phyloP scores from a whole-genome alignment of 78 protist species.

The Pigoraptor vietnamica region DNA sequence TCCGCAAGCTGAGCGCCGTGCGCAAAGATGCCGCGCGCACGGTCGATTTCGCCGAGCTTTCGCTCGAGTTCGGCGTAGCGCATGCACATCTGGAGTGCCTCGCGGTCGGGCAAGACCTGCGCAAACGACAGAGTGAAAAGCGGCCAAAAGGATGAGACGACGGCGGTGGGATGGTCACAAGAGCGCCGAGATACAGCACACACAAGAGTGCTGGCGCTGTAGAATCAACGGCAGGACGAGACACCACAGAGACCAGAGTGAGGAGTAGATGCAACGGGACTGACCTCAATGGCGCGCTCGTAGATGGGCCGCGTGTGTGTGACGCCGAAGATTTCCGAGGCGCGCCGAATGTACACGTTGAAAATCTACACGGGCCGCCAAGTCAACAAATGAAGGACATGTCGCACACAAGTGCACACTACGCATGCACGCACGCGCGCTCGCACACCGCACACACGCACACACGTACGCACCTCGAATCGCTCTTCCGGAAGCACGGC shows the following conservation, averaged over 20 bases:
- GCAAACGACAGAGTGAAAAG: not conserved
- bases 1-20: slow-evolving; percentile 83
- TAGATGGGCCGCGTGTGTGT: slow-evolving; percentile 88
- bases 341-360: slow-evolving; percentile 69
- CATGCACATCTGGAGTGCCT: slow-evolving; percentile 60
- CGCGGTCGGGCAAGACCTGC: slow-evolving; percentile 48
- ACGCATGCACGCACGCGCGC: not conserved
- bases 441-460: not conserved
- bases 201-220: not conserved
- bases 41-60: slow-evolving; percentile 93
- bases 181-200: not conserved
- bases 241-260: not conserved
- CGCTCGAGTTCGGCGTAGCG: slow-evolving; percentile 85
- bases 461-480: slow-evolving; percentile 18
- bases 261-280: not conserved
- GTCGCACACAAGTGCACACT: not conserved
- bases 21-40: slow-evolving; percentile 89
- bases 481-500: slow-evolving; percentile 19
- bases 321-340: slow-evolving; percentile 79
- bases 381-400: not conserved
- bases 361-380: slow-evolving; percentile 37
- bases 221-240: not conserved
- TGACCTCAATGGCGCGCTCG: slow-evolving; percentile 73
- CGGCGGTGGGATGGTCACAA: not conserved
- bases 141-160: not conserved